A percentile compares a stretch with the other conserved stretches of the same genome.
Conservation (phyloP, 345 rosid genomes). For the Bruguiera parviflora region DNA sequence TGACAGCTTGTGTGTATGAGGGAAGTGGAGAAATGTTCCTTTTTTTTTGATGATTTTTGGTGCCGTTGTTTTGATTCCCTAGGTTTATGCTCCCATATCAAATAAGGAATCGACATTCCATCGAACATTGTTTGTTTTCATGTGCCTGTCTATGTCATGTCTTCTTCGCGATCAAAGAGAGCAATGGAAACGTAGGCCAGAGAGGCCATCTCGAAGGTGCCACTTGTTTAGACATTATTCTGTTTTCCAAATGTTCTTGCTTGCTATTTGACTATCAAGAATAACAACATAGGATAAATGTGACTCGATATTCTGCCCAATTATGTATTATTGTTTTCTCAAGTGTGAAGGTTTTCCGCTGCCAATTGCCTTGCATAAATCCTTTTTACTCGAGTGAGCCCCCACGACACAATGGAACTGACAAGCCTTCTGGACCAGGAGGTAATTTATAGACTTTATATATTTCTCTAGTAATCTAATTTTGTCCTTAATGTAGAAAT, state of each 20-base stretch:
- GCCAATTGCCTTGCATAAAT: constrained; percentile 70
- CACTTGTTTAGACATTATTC: not conserved
- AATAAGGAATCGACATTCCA: constrained; percentile 76
- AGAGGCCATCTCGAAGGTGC: constrained; percentile 62
- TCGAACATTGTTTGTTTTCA: constrained; percentile 69
- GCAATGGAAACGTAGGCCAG: constrained; percentile 71
- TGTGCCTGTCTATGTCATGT: constrained; percentile 84
- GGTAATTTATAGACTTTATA: constrained; percentile 35
- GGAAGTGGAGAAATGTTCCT: not conserved
- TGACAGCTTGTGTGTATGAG: not conserved
- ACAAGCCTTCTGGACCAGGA: constrained; percentile 53
- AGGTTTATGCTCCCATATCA: constrained; percentile 78
- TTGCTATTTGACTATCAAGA: not conserved
- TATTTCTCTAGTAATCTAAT: not conserved
- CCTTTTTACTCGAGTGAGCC: constrained; percentile 71
- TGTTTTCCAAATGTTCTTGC: not conserved
- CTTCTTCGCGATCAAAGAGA: constrained; percentile 88
- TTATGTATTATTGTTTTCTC: constrained; percentile 17
- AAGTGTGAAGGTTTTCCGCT: constrained; percentile 81
- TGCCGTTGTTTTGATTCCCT: constrained; percentile 6
- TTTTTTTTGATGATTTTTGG: not conserved
- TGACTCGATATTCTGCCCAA: constrained; percentile 4
- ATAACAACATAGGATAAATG: not conserved
- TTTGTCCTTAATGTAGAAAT: too few species aligned
- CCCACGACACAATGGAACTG: constrained; percentile 54